Conservation (phyloP, 345 rosid species). For the Camelina hispida region DNA sequence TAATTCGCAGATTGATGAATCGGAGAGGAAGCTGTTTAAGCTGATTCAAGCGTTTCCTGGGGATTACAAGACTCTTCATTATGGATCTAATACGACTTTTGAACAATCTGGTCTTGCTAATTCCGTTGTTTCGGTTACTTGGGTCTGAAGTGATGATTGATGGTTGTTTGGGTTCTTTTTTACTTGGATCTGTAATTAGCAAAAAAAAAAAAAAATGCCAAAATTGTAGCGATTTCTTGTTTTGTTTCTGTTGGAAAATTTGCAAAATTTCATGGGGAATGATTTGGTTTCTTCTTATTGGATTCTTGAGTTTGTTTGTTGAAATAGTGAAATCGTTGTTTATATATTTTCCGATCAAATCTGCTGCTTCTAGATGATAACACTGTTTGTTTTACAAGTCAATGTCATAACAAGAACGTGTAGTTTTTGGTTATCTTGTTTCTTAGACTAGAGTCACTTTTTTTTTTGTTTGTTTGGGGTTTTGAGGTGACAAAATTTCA, state of each 20-base stretch:
- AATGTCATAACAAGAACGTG: neutral
- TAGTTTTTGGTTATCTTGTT: neutral
- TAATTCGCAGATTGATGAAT: slow-evolving; percentile 60
- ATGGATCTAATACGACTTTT: slow-evolving; percentile 59
- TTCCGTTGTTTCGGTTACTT: slow-evolving; percentile 73
- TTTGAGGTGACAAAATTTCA: too few species aligned
- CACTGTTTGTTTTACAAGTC: neutral
- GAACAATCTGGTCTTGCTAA: slow-evolving; percentile 83
- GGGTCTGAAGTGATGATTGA: slow-evolving; percentile 50
- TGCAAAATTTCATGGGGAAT: neutral
- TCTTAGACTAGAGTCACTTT: neutral
- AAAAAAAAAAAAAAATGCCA: too few species aligned
- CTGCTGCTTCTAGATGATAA: too few species aligned
- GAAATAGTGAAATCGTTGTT: neutral
- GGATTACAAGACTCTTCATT: slow-evolving; percentile 64
- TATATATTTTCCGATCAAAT: neutral
- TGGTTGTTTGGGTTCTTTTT: neutral
- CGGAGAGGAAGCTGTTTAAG: slow-evolving; percentile 59
- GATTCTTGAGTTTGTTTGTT: neutral
- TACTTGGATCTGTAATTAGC: neutral
- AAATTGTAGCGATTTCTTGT: neutral
- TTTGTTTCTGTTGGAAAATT: neutral
- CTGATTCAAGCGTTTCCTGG: slow-evolving; percentile 83
- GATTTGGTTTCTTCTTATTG: neutral
- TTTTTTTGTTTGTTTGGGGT: too few species aligned